Base-by-base conservation (phyloP, 768 basidiomycete species). In the Tylopilus felleus region DNA sequence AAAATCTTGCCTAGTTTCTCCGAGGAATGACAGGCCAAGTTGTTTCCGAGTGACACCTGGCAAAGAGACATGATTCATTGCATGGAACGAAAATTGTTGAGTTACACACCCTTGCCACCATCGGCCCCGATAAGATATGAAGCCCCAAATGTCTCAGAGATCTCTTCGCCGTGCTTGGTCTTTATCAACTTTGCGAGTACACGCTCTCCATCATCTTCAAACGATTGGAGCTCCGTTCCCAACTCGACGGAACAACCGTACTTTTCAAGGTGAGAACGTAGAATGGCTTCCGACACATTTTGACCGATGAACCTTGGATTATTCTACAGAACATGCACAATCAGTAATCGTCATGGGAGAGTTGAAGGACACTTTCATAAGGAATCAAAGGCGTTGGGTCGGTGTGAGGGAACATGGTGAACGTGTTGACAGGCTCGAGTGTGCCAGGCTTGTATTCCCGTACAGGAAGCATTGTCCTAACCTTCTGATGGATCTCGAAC, bases 51-150 rank as follows among this genome's bases (percentile, higher is more conserved):
- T 69, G 6, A 68, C 40, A 13, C 66, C 76, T 76, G 31, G 29
- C 16, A 22, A 23, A 27, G 4, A 27, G 38, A 45, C 12, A 3
- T 19, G 19, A n/a, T 23, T 5, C 12, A 28, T 14, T 8, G 6
- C 35, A 23, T n/a, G 8, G 21, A n/a, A 31, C 3, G 10, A 23
- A 44, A 14, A 5, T 2, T 3, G 5, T 14, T 19, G 17, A 27
- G 14, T 47, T 6, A 57, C 61, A n/a, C 12, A 66, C 68, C 62
- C 41, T 53, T 66, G 0, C 73, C 77, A 17, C 76, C 75, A 54
- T 79, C 80, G 0, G 72, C 64, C 2, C 77, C 77, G 14, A 79
- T 61, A 1, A 80, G 56, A 56, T 66, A 77, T 2, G 66, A 61
- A n/a, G 57, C 61, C 9, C 53, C 60, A 5, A 68, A 53, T 2